Conservation (phyloP, 2,329 filamentous ascomycete genomes). For the Simplicillium aogashimaense region DNA sequence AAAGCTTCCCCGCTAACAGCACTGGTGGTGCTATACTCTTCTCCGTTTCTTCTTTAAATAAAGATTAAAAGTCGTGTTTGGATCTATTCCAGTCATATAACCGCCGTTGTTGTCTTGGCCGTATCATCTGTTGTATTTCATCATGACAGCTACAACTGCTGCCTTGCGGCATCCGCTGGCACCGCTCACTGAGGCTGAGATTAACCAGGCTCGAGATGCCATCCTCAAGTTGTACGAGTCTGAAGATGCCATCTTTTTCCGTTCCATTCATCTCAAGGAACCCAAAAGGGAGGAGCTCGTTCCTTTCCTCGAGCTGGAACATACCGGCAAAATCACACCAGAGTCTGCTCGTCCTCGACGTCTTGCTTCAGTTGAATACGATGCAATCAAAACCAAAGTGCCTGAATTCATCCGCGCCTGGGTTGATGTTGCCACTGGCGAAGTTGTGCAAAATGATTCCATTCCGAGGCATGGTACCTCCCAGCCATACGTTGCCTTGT, state of each 20-base stretch:
- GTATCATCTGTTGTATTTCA: not conserved
- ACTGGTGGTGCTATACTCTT: too few relatives aligned
- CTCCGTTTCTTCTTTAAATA: too few relatives aligned
- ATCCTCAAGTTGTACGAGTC: conserved; percentile 23
- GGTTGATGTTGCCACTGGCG: conserved; percentile 23
- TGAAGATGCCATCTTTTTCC: conserved; percentile 27
- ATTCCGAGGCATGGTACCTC: conserved; percentile 13
- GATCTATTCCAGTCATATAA: too few relatives aligned
- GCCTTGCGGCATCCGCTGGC: conserved; percentile 32
- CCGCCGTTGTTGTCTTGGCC: too few relatives aligned
- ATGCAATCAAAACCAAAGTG: conserved; percentile 22
- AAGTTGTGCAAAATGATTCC: conserved; percentile 16
- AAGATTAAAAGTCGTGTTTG: too few relatives aligned
- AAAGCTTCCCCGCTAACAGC: too few relatives aligned
- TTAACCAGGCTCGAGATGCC: conserved; percentile 32
- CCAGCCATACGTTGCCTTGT: conserved; percentile 27
- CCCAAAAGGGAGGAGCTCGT: conserved; percentile 49
- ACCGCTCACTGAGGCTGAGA: conserved; percentile 39
- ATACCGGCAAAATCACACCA: conserved; percentile 36
- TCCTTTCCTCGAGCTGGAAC: conserved; percentile 52
- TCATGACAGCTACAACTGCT: conserved; percentile 4
- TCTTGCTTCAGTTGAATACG: conserved; percentile 34
- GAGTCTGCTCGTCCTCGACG: conserved; percentile 32
- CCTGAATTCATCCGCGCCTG: conserved; percentile 24
- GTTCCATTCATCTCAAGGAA: conserved; percentile 54